Percentiles rank a stretch among this genome's conserved stretches.
These are phyloP conservation scores for Cryptosporidium bovis DNA, from an alignment of 169 alveolate species.

Conservation along the genomic window DNA sequence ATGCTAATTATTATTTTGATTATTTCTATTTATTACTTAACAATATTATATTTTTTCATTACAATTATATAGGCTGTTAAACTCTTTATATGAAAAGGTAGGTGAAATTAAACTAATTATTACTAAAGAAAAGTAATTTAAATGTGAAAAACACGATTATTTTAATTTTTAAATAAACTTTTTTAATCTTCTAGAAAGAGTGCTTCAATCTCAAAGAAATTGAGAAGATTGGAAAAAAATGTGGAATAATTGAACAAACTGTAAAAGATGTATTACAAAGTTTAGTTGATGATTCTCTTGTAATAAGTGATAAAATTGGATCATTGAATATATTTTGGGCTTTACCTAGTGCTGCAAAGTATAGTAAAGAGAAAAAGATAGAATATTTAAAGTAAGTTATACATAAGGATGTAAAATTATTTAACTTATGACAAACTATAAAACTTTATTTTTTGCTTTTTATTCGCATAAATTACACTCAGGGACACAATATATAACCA, in stretches of 20 bases:
- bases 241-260: conserved; percentile 81
- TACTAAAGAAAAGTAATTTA: not conserved
- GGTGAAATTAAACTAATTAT: not conserved
- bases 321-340: conserved; percentile 88
- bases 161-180: not conserved
- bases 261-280: conserved; percentile 87
- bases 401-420: conserved; percentile 6
- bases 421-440: conserved; percentile 1
- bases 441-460: not conserved
- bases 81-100: conserved; percentile 71
- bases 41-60: not conserved
- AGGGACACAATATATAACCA: conserved; percentile 51
- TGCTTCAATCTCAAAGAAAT: conserved; percentile 83
- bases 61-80: conserved; percentile 12
- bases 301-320: conserved; percentile 88
- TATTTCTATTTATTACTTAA: not conserved
- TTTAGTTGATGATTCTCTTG: conserved; percentile 85
- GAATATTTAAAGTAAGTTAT: conserved; percentile 54
- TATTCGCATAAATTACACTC: not conserved
- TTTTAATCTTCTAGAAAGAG: conserved; percentile 78
- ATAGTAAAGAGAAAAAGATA: conserved; percentile 47
- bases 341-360: conserved; percentile 80
- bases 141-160: not conserved
- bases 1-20: not conserved
- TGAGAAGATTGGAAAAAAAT: conserved; percentile 82